Percentiles rank a stretch among this genome's conserved stretches.
phyloP scores from a whole-genome alignment of 495 filamentous ascomycete species.

The Penicillium bovifimosum region DNA sequence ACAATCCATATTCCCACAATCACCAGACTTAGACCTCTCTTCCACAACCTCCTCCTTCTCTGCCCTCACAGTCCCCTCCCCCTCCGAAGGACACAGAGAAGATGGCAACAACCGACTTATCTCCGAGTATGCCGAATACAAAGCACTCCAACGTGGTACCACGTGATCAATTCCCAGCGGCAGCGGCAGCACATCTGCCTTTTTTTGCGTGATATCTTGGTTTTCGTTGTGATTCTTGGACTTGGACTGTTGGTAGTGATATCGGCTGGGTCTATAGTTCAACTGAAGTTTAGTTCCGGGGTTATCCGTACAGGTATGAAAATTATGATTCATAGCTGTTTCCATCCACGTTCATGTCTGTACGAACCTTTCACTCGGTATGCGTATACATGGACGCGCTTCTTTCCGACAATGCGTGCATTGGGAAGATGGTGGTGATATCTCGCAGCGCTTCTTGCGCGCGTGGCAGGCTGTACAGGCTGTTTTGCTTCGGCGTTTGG shows the following conservation, averaged over 20 bases:
- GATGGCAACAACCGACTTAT: constrained; percentile 8
- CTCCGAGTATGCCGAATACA: constrained; percentile 3
- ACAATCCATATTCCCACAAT: not conserved
- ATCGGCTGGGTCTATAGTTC: not conserved
- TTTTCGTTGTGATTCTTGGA: not conserved
- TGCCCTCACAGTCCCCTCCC: not conserved
- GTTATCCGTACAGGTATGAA: not conserved
- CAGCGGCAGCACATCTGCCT: not conserved
- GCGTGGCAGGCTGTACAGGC: constrained; percentile 10
- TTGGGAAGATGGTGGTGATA: constrained; percentile 1
- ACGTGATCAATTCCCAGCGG: not conserved
- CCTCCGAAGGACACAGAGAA: constrained; percentile 3
- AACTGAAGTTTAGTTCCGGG: too few species aligned
- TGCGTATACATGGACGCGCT: constrained; percentile 8
- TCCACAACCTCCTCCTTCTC: too few species aligned
- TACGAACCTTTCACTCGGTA: constrained; percentile 12
- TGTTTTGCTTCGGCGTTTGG: constrained; percentile 1
- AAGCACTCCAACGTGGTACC: not conserved
- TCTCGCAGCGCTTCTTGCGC: constrained; percentile 17
- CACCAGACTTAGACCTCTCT: not conserved
- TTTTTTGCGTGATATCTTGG: not conserved
- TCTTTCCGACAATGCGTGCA: constrained; percentile 15
- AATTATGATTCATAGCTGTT: too few species aligned
- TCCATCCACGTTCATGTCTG: too few species aligned
- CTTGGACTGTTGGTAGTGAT: not conserved